Percentiles rank a stretch among this genome's conserved stretches.
Evolutionary conservation across 192 early-diverging fungal species (phyloP).

Genomic region (Entomortierella chlamydospora): DNA sequence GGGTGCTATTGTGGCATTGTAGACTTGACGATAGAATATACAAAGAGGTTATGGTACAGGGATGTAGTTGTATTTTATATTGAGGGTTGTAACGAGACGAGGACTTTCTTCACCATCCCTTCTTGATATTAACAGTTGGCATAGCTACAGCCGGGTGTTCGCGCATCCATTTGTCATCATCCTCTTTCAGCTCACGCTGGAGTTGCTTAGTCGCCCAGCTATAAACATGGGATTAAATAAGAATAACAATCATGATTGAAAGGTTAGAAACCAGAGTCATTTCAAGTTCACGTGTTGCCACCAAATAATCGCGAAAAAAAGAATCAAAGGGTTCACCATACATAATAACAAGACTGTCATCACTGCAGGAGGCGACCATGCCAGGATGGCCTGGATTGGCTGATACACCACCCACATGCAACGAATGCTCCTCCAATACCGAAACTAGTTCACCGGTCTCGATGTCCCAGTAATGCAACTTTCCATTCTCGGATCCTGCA

Average conservation of each 20-base stretch:
- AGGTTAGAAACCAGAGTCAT: too few relatives aligned
- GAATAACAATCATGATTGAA: too few relatives aligned
- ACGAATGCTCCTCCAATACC: slow-evolving; percentile 31
- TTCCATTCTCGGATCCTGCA: slow-evolving; percentile 30
- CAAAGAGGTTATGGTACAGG: neutral
- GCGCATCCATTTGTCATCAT: slow-evolving; percentile 37
- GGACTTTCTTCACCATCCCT: slow-evolving; percentile 30
- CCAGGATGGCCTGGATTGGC: slow-evolving; percentile 13
- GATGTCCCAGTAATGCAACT: slow-evolving; percentile 31
- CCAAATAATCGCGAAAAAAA: neutral
- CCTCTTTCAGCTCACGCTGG: neutral
- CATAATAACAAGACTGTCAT: slow-evolving; percentile 33
- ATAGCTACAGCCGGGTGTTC: neutral
- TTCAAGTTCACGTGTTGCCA: too few relatives aligned
- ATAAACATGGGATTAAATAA: neutral
- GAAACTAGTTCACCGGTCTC: slow-evolving; percentile 26
- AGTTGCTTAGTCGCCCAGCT: slow-evolving; percentile 33
- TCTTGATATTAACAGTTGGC: slow-evolving; percentile 25
- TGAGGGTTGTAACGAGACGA: neutral
- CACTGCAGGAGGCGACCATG: slow-evolving; percentile 30
- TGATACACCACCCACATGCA: slow-evolving; percentile 15
- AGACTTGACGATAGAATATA: neutral
- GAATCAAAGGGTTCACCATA: slow-evolving; percentile 1
- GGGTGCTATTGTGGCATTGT: too few relatives aligned
- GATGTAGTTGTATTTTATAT: neutral